Conservation (phyloP, 257 asterid genomes). For the Osmanthus fragrans region DNA sequence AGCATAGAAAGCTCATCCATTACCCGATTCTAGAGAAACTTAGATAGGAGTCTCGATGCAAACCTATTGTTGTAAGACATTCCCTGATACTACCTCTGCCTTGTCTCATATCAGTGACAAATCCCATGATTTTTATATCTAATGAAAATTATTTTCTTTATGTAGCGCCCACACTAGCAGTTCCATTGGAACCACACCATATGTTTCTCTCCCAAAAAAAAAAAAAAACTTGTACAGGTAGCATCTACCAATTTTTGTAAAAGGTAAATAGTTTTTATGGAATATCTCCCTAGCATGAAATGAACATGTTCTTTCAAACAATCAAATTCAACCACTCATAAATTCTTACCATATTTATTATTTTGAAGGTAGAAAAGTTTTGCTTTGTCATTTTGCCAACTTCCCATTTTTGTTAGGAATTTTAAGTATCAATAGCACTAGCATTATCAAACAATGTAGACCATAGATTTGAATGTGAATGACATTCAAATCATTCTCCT, state of each 20-base stretch:
- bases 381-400: background rate
- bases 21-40: background rate
- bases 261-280: background rate
- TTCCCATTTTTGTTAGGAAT: background rate
- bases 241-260: background rate
- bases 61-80: background rate
- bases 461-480: background rate
- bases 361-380: background rate
- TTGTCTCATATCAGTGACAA: background rate
- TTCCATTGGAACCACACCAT: background rate
- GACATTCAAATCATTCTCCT: background rate
- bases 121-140: background rate
- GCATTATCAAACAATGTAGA: background rate
- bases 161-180: background rate
- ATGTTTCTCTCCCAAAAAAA: background rate
- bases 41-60: background rate
- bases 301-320: background rate
- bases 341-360: background rate
- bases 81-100: background rate
- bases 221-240: background rate
- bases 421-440: background rate
- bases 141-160: background rate
- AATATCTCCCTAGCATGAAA: background rate
- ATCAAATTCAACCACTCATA: background rate
- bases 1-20: background rate